These are phyloP conservation scores for Oryza australiensis DNA, from an alignment of 176 grass and related monocot genomes.

Conservation along the genomic window DNA sequence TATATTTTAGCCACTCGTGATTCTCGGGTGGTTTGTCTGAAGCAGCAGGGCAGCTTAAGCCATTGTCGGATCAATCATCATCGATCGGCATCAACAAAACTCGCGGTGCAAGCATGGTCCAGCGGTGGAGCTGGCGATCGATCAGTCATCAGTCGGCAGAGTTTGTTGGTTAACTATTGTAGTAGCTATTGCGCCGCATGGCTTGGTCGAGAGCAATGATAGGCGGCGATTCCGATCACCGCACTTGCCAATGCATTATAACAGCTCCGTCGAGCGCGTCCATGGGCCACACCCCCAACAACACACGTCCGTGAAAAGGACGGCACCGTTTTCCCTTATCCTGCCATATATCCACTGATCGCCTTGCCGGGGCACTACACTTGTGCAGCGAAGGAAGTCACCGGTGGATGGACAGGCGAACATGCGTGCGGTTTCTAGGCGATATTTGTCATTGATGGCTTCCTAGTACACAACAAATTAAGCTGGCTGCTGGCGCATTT, in stretches of 20 bases:
- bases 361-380: not conserved
- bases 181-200: not conserved
- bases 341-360: not conserved
- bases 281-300: not conserved
- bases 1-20: not conserved
- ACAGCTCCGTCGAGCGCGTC: not conserved
- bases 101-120: not conserved
- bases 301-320: not conserved
- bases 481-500: not conserved
- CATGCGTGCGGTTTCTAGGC: not conserved
- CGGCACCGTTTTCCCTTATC: not conserved
- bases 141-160: no score
- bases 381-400: not conserved
- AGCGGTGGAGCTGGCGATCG: not conserved
- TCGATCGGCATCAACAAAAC: not conserved
- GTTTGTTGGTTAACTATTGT: not conserved
- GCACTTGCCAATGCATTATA: not conserved
- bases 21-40: not conserved
- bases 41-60: not conserved
- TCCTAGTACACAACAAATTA: not conserved
- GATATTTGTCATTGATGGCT: not conserved
- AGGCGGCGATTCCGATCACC: not conserved
- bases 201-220: conserved; percentile 16
- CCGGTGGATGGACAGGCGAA: not conserved
- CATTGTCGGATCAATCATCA: not conserved